Percentiles rank a stretch among this genome's conserved stretches.
These are phyloP conservation scores for Yamadazyma laniorum DNA, from an alignment of 805 yeast genomes.

Conservation along the genomic window DNA sequence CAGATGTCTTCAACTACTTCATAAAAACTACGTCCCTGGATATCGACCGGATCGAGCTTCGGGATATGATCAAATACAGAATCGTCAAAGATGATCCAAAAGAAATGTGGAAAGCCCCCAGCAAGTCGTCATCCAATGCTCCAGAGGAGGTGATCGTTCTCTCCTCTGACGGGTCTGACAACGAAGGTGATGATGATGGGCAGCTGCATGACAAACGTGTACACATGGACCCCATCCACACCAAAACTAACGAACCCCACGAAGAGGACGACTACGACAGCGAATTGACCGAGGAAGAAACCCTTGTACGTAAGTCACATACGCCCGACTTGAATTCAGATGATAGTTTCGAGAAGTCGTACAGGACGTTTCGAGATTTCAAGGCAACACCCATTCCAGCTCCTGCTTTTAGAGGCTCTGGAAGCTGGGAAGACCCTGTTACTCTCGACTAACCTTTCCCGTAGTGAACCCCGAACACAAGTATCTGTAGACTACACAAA, in stretches of 20 bases:
- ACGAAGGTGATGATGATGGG: slow-evolving; percentile 26
- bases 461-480: too few species aligned
- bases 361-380: background rate
- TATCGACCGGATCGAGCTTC: slow-evolving; percentile 33
- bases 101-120: too few species aligned
- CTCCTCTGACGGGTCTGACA: too few species aligned
- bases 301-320: background rate
- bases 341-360: slow-evolving; percentile 2
- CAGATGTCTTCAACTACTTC: slow-evolving; percentile 41
- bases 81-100: slow-evolving; percentile 26
- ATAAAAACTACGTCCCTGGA: slow-evolving; percentile 38
- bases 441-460: slow-evolving; percentile 32
- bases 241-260: background rate
- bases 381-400: too few species aligned
- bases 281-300: slow-evolving; percentile 14
- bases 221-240: too few species aligned
- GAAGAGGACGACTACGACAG: background rate
- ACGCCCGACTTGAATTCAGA: slow-evolving; percentile 2
- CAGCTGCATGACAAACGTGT: too few species aligned
- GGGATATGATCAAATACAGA: slow-evolving; percentile 33
- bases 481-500: too few species aligned
- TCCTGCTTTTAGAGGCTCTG: slow-evolving; percentile 20
- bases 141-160: slow-evolving; percentile 29
- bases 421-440: slow-evolving; percentile 42
- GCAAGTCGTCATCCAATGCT: background rate